A percentile compares a stretch with the other conserved stretches of the same genome.
These are phyloP conservation scores for Rhizopogon vinicolor DNA, from an alignment of 768 basidiomycete genomes.

Conservation along the genomic window DNA sequence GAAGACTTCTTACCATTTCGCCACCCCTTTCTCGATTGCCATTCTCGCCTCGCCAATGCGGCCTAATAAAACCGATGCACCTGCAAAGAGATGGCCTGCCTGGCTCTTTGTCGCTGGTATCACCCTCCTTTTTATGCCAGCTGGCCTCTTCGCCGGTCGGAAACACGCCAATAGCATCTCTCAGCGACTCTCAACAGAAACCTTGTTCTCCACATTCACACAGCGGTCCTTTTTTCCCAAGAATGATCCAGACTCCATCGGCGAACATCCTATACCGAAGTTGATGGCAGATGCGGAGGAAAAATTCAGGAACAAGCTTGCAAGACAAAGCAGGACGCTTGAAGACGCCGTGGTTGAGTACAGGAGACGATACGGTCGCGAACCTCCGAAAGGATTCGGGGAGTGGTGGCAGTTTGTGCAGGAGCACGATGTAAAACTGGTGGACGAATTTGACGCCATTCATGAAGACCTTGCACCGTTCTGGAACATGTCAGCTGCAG, in stretches of 20 bases:
- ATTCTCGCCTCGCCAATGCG: too few species aligned
- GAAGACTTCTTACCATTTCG: neutral
- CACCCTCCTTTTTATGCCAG: constrained; percentile 46
- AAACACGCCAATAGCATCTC: constrained; percentile 8
- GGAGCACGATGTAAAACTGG: constrained; percentile 67
- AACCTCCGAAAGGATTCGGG: constrained; percentile 90
- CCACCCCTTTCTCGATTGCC: too few species aligned
- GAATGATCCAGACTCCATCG: neutral
- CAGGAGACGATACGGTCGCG: constrained; percentile 63
- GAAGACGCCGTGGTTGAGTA: constrained; percentile 81
- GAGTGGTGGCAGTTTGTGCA: constrained; percentile 82
- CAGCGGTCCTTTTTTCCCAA: constrained; percentile 17
- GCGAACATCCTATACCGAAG: constrained; percentile 73
- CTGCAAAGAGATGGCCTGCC: constrained; percentile 15
- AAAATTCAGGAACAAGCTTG: constrained; percentile 62
- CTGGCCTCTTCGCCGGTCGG: constrained; percentile 41
- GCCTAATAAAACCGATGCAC: constrained; percentile 5
- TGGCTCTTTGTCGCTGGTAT: constrained; percentile 39
- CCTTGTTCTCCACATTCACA: constrained; percentile 14
- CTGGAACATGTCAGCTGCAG: constrained; percentile 67
- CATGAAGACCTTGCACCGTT: constrained; percentile 80
- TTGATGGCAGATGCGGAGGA: constrained; percentile 82
- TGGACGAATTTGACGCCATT: constrained; percentile 87
- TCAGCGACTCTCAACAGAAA: neutral
- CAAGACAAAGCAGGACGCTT: constrained; percentile 76